A percentile compares a stretch with the other conserved stretches of the same genome.
These are phyloP conservation scores for Suhomyces atakaporum DNA, from an alignment of 1,139 yeast genomes.

Conservation along the genomic window DNA sequence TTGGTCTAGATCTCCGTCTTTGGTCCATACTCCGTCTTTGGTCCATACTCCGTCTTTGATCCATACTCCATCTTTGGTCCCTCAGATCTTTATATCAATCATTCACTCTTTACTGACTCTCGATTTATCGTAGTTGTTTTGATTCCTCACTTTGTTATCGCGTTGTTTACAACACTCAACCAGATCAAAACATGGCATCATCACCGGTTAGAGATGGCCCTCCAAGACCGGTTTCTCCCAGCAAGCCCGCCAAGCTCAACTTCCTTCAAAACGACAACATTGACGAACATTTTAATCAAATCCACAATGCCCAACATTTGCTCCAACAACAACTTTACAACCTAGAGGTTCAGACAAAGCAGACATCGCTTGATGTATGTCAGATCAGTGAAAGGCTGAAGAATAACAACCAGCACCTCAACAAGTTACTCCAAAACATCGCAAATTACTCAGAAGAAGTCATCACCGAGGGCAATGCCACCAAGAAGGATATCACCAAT, in stretches of 20 bases:
- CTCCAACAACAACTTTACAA: slow-evolving; percentile 33
- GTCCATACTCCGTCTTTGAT: too few species aligned
- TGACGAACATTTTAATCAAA: slow-evolving; percentile 33
- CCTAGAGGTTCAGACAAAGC: slow-evolving; percentile 38
- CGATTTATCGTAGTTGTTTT: too few species aligned
- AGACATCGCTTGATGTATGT: slow-evolving; percentile 37
- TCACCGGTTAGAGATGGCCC: slow-evolving; percentile 10
- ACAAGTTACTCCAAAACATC: slow-evolving; percentile 34
- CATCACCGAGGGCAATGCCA: slow-evolving; percentile 40
- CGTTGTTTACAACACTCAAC: too few species aligned
- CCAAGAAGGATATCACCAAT: slow-evolving; percentile 33
- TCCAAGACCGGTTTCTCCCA: slow-evolving; percentile 32
- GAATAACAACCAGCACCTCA: slow-evolving; percentile 43
- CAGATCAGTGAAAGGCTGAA: slow-evolving; percentile 45
- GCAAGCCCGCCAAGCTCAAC: slow-evolving; percentile 29
- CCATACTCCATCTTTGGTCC: too few species aligned
- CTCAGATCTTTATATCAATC: too few species aligned
- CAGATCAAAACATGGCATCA: slow-evolving; percentile 11
- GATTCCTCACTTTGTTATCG: too few species aligned
- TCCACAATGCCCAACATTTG: slow-evolving; percentile 30
- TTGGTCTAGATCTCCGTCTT: too few species aligned
- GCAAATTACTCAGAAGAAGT: slow-evolving; percentile 39
- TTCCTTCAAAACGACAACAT: slow-evolving; percentile 34
- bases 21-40: too few species aligned
- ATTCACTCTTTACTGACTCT: too few species aligned